These are phyloP conservation scores for Amanita pallidorosea DNA, from an alignment of 768 basidiomycete genomes.

Conservation along the genomic window DNA sequence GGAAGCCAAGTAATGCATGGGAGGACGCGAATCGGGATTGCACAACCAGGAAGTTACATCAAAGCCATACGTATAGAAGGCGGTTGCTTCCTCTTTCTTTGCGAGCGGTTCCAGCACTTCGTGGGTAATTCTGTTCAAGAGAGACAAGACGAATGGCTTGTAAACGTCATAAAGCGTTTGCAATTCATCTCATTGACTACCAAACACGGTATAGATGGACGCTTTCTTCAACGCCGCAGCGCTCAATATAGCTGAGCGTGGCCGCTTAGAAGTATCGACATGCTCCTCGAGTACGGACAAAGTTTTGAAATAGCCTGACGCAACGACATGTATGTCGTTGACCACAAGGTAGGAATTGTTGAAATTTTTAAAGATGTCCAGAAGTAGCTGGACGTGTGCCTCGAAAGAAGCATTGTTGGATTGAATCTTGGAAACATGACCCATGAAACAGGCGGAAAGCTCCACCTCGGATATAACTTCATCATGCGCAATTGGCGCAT, in stretches of 20 bases:
- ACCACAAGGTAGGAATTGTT: constrained; percentile 59
- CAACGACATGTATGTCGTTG: constrained; percentile 75
- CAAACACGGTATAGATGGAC: constrained; percentile 86
- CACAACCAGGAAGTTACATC: constrained; percentile 80
- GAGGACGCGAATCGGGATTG: constrained; percentile 57
- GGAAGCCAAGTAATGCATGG: constrained; percentile 80
- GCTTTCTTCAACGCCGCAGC: constrained; percentile 53
- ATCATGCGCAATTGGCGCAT: constrained; percentile 39
- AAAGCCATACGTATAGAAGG: constrained; percentile 74
- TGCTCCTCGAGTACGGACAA: constrained; percentile 57
- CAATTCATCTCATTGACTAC: constrained; percentile 96
- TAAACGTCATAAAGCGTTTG: constrained; percentile 88
- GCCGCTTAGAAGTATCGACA: constrained; percentile 44
- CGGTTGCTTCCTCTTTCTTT: constrained; percentile 41
- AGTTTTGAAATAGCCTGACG: constrained; percentile 68
- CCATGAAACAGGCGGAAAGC: constrained; percentile 76
- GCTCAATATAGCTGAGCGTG: constrained; percentile 58
- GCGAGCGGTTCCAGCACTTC: constrained; percentile 67
- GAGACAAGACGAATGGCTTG: constrained; percentile 70
- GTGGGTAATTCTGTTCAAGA: constrained; percentile 52
- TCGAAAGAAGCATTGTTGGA: constrained; percentile 39
- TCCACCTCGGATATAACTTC: constrained; percentile 59
- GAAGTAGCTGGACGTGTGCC: constrained; percentile 56
- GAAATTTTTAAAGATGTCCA: constrained; percentile 70
- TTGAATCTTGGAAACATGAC: constrained; percentile 53